Conservation (phyloP, 768 basidiomycete genomes). For the Podaxis sp. region DNA sequence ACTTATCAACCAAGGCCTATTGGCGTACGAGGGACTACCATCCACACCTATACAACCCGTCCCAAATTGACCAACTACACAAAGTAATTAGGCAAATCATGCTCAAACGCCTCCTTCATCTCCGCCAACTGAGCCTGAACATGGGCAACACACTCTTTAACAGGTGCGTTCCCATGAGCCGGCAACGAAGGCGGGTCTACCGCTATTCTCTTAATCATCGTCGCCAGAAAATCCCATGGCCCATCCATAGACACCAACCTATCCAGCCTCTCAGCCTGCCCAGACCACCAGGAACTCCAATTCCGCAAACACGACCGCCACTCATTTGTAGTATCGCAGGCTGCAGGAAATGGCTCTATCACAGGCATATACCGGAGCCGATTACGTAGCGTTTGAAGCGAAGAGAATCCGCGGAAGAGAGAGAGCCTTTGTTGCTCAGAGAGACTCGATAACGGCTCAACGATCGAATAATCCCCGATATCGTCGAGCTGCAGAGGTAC, state of each 20-base stretch:
- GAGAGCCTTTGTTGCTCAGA: neutral
- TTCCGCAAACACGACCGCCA: neutral
- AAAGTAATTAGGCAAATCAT: neutral
- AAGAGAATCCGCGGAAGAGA: neutral
- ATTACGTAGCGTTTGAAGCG: neutral
- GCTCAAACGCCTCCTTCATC: neutral
- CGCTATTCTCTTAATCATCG: neutral
- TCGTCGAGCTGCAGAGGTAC: neutral
- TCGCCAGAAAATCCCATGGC: neutral
- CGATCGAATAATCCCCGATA: neutral
- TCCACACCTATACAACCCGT: neutral
- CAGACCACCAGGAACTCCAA: neutral
- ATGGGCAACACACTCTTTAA: neutral
- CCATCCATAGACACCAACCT: neutral
- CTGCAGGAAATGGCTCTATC: neutral
- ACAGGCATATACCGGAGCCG: neutral
- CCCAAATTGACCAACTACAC: neutral
- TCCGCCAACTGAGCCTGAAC: neutral
- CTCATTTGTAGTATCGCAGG: neutral
- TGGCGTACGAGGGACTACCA: neutral
- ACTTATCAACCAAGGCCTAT: neutral
- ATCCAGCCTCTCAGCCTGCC: neutral
- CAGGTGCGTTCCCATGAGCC: neutral
- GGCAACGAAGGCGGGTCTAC: neutral
- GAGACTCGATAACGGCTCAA: neutral